These are phyloP conservation scores for Hepatocystis sp. DNA, from an alignment of 169 alveolate genomes.

Conservation along the genomic window DNA sequence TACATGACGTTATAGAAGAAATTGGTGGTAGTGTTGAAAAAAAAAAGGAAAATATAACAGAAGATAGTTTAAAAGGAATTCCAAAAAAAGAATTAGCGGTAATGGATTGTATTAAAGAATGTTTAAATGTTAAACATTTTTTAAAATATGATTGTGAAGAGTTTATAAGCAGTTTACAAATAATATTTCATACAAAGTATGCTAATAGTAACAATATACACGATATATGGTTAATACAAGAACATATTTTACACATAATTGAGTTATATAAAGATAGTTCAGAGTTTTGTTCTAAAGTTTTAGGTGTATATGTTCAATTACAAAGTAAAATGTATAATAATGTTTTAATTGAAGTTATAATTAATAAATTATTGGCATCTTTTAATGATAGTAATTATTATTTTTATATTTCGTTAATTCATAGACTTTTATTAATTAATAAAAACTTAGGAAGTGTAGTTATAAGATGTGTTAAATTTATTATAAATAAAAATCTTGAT, in stretches of 20 bases:
- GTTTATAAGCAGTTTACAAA: slow-evolving; percentile 44
- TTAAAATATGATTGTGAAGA: slow-evolving; percentile 44
- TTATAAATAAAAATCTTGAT: slow-evolving; percentile 56
- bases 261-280: slow-evolving; percentile 52
- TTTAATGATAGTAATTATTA: slow-evolving; percentile 43
- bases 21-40: not conserved
- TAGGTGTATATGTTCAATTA: slow-evolving; percentile 61
- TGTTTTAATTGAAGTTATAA: slow-evolving; percentile 53
- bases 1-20: not conserved
- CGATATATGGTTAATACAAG: slow-evolving; percentile 75
- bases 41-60: too few relatives aligned
- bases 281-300: slow-evolving; percentile 58
- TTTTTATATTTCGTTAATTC: slow-evolving; percentile 63
- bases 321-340: slow-evolving; percentile 73
- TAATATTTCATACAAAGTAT: slow-evolving; percentile 27
- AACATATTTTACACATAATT: slow-evolving; percentile 55
- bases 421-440: slow-evolving; percentile 65
- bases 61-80: slow-evolving; percentile 5
- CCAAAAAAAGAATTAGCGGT: slow-evolving; percentile 17
- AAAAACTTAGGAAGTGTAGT: slow-evolving; percentile 69
- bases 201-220: slow-evolving; percentile 43
- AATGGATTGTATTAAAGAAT: slow-evolving; percentile 24
- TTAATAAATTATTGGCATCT: slow-evolving; percentile 46
- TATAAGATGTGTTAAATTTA: slow-evolving; percentile 61
- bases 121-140: slow-evolving; percentile 21